Evolutionary conservation across 2,329 filamentous ascomycete species (phyloP).

Genomic region (Sordariomycetes sp.): DNA sequence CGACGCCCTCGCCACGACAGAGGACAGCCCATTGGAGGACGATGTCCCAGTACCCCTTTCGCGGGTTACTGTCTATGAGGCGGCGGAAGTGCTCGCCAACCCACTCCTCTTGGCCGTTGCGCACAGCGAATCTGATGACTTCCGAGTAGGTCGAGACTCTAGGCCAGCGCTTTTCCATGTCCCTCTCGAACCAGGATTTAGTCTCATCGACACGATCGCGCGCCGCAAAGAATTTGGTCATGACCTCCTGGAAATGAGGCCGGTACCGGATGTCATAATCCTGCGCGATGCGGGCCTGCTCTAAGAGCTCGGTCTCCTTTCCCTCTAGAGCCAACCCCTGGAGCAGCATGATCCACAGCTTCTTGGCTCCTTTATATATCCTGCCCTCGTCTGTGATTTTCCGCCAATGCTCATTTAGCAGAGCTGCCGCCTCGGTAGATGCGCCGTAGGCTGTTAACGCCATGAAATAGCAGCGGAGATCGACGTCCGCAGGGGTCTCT

Average conservation of each 20-base stretch:
- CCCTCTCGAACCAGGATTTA: conserved; percentile 56
- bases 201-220: conserved; percentile 48
- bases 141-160: conserved; percentile 36
- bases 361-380: conserved; percentile 12
- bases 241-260: conserved; percentile 34
- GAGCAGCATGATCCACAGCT: conserved; percentile 40
- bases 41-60: conserved; percentile 56
- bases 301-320: conserved; percentile 44
- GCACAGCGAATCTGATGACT: conserved; percentile 50
- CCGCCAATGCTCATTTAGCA: conserved; percentile 7
- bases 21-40: conserved; percentile 67
- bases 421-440: conserved; percentile 34
- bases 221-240: conserved; percentile 53
- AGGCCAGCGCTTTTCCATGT: conserved; percentile 29
- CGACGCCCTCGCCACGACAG: conserved; percentile 55
- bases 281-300: conserved; percentile 42
- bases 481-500: conserved; percentile 7
- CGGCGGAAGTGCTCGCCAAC: conserved; percentile 47
- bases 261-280: conserved; percentile 32
- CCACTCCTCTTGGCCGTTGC: conserved; percentile 50
- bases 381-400: conserved; percentile 5
- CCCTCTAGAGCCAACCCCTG: conserved; percentile 52
- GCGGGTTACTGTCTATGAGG: conserved; percentile 32
- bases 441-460: conserved; percentile 44
- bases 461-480: conserved; percentile 32